These are phyloP conservation scores for Talaromyces sp. DNA, from an alignment of 2,329 filamentous ascomycete genomes.

Conservation along the genomic window DNA sequence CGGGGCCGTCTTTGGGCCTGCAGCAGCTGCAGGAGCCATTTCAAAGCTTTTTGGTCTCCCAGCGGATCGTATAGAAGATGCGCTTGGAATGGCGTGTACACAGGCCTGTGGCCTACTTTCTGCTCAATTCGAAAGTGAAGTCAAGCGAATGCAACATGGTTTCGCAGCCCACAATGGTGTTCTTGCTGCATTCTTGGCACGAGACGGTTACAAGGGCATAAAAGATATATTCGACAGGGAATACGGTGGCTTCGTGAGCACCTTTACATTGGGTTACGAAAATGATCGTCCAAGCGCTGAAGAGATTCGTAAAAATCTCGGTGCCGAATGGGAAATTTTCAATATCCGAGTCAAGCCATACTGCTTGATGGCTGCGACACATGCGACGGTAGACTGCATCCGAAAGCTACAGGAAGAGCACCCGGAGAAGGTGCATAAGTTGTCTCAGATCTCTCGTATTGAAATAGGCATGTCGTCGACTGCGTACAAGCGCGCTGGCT, in stretches of 20 bases:
- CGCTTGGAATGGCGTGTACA: slow-evolving; percentile 46
- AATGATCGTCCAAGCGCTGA: background rate
- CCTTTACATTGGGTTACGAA: background rate
- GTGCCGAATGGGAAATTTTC: background rate
- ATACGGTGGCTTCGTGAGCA: slow-evolving; percentile 48
- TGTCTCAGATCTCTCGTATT: background rate
- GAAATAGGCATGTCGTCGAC: background rate
- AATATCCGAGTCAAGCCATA: background rate
- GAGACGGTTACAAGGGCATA: slow-evolving; percentile 46
- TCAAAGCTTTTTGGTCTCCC: slow-evolving; percentile 15
- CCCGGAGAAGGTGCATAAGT: background rate
- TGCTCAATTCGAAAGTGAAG: slow-evolving; percentile 47
- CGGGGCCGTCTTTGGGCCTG: background rate
- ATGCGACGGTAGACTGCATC: background rate
- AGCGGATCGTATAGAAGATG: slow-evolving; percentile 36
- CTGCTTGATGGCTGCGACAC: background rate
- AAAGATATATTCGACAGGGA: slow-evolving; percentile 45
- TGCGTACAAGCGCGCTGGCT: background rate
- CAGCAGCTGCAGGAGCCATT: background rate
- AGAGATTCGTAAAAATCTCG: slow-evolving; percentile 8
- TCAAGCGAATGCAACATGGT: slow-evolving; percentile 52
- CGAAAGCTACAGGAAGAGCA: background rate
- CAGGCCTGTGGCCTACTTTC: slow-evolving; percentile 48
- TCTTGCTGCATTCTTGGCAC: slow-evolving; percentile 43
- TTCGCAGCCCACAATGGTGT: slow-evolving; percentile 51